phyloP scores from a whole-genome alignment of 495 filamentous ascomycete genomes.

The Penicillium lagena region DNA sequence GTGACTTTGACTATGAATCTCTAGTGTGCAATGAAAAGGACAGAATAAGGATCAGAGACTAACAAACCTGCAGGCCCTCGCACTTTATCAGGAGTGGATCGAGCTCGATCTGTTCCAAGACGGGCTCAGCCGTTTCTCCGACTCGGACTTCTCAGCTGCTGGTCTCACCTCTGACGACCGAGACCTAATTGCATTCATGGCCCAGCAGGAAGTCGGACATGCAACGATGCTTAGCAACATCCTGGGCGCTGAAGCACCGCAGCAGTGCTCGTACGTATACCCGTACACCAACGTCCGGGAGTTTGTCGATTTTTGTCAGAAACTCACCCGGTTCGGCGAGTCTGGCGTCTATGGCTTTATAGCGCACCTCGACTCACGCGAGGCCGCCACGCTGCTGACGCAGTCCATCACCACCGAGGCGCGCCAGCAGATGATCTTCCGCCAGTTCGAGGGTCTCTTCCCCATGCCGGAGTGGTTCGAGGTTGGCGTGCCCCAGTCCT shows the following conservation, averaged over 20 bases:
- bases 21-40: conserved; percentile 27
- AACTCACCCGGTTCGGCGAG: conserved; percentile 77
- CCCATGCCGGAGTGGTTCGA: conserved; percentile 86
- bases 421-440: conserved; percentile 84
- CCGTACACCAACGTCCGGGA: conserved; percentile 71
- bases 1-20: conserved; percentile 72
- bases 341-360: conserved; percentile 81
- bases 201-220: conserved; percentile 78
- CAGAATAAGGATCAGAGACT: conserved; percentile 13
- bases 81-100: conserved; percentile 78
- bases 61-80: conserved; percentile 42
- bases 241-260: conserved; percentile 60
- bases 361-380: conserved; percentile 70
- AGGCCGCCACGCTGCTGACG: conserved; percentile 64
- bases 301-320: conserved; percentile 82
- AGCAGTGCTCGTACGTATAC: conserved; percentile 77
- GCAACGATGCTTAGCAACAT: conserved; percentile 76
- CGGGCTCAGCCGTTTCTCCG: conserved; percentile 64
- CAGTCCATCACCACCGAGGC: conserved; percentile 80
- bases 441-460: conserved; percentile 77
- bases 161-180: conserved; percentile 65
- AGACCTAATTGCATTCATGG: conserved; percentile 76
- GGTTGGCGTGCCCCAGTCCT: conserved; percentile 73
- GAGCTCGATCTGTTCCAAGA: conserved; percentile 85
- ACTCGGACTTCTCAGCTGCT: conserved; percentile 60